Conservation (phyloP, 805 yeast species). For the Candida berthetii region DNA sequence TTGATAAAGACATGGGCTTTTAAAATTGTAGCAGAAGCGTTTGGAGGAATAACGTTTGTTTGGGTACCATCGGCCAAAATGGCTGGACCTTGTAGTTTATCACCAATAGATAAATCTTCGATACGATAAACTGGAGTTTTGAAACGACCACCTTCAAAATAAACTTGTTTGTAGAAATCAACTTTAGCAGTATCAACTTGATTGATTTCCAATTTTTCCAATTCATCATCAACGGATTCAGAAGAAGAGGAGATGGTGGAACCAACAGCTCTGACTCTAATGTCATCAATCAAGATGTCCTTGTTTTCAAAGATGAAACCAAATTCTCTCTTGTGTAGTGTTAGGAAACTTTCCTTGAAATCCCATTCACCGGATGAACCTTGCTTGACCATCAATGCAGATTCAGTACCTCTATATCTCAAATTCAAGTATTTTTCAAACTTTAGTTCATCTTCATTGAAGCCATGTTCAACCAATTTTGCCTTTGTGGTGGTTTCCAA, state of each 20-base stretch:
- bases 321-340: conserved; percentile 61
- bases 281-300: conserved; percentile 61
- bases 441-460: conserved; percentile 33
- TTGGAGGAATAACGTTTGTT: conserved; percentile 68
- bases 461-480: conserved; percentile 48
- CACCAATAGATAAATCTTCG: conserved; percentile 48
- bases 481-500: conserved; percentile 36
- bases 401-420: conserved; percentile 87
- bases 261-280: conserved; percentile 73
- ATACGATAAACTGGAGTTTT: conserved; percentile 51
- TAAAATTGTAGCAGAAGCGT: conserved; percentile 47
- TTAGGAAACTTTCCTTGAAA: conserved; percentile 40
- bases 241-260: conserved; percentile 38
- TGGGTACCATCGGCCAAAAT: conserved; percentile 77
- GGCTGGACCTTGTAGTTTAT: conserved; percentile 60
- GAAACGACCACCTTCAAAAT: conserved; percentile 44
- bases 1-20: conserved; percentile 56
- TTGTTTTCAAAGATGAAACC: conserved; percentile 59
- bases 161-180: conserved; percentile 40
- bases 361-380: conserved; percentile 15
- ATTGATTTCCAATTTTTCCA: conserved; percentile 27
- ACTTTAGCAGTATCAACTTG: conserved; percentile 19
- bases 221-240: conserved; percentile 46
- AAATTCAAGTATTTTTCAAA: conserved; percentile 68
- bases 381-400: conserved; percentile 64